Evolutionary conservation across 2,329 filamentous ascomycete genomes (phyloP).

Genomic region (Aspergillus aculeatinus): DNA sequence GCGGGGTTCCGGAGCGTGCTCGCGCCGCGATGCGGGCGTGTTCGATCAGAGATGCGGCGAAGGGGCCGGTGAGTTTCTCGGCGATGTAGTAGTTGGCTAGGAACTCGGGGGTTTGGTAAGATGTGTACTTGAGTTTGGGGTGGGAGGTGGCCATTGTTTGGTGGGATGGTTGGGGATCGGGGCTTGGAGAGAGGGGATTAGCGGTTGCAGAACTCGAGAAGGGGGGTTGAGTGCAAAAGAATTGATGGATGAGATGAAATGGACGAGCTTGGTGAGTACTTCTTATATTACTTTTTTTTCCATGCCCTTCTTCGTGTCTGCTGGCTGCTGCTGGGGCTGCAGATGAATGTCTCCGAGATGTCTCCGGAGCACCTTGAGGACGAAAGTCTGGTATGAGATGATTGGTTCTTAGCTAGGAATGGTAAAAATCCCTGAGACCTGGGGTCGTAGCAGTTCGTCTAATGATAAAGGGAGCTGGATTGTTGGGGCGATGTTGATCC

Average conservation of each 20-base stretch:
- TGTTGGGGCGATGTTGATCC: too few relatives aligned
- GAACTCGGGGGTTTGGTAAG: constrained; percentile 16
- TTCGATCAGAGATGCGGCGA: constrained; percentile 29
- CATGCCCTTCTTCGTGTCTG: not conserved
- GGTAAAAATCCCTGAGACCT: not conserved
- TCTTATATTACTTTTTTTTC: not conserved
- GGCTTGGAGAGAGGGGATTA: not conserved
- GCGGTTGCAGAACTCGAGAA: too few relatives aligned
- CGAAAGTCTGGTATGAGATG: not conserved
- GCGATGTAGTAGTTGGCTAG: constrained; percentile 28
- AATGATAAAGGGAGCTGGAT: not conserved
- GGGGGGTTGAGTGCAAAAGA: not conserved
- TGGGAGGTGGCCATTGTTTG: not conserved
- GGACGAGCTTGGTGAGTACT: not conserved
- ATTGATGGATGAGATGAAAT: not conserved
- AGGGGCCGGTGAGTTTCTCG: constrained; percentile 33
- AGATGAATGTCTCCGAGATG: constrained; percentile 15
- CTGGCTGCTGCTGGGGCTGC: not conserved
- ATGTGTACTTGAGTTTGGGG: not conserved
- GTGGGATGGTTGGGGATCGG: not conserved
- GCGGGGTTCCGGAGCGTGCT: constrained; percentile 16
- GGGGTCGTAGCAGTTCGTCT: not conserved
- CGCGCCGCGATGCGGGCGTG: constrained; percentile 27
- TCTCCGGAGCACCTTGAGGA: constrained; percentile 11
- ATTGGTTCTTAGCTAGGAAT: not conserved